Percentiles rank a stretch among this genome's conserved stretches.
Evolutionary conservation across 345 rosid species (phyloP).

Genomic region (Gossypium rotundifolium): DNA sequence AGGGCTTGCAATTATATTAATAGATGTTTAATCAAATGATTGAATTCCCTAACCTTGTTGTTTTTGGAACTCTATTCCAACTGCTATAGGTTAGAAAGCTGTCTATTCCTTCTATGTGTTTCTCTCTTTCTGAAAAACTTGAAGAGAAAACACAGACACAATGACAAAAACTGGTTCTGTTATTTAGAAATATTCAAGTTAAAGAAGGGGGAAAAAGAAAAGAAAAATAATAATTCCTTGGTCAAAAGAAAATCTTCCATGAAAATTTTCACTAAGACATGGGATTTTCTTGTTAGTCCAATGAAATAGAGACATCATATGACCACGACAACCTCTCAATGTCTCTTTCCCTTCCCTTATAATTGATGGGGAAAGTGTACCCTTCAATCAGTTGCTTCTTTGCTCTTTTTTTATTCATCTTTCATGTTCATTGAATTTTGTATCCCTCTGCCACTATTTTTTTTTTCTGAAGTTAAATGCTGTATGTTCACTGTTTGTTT

Average conservation of each 20-base stretch:
- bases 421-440: not conserved
- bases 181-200: not conserved
- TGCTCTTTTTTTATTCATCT: not conserved
- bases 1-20: not conserved
- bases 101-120: not conserved
- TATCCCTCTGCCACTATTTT: not conserved
- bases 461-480: not conserved
- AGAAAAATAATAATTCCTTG: not conserved
- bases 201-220: not conserved
- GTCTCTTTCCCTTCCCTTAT: not conserved
- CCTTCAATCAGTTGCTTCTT: not conserved
- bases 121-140: not conserved
- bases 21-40: slow-evolving; percentile 10
- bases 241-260: not conserved
- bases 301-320: not conserved
- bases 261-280: not conserved
- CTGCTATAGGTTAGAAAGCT: not conserved
- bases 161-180: not conserved
- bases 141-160: not conserved
- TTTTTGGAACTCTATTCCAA: not conserved
- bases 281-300: not conserved
- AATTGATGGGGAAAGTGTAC: not conserved
- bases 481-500: not conserved
- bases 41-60: not conserved
- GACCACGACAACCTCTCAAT: not conserved